Conservation (phyloP, 768 basidiomycete species). For the Sarcodon sp. region DNA sequence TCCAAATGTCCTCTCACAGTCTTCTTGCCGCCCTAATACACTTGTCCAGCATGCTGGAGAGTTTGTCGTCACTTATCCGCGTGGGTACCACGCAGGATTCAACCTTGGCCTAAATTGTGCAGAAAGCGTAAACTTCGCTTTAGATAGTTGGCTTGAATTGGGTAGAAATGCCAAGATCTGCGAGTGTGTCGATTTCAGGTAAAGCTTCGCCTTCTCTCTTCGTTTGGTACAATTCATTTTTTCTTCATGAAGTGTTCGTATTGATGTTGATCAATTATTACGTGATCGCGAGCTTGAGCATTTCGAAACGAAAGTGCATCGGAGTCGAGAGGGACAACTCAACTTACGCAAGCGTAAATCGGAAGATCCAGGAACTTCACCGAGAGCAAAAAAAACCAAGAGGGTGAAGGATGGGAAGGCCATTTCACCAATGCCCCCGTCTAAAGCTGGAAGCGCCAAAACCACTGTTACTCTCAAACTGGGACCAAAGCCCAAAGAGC, state of each 20-base stretch:
- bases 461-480: constrained; percentile 54
- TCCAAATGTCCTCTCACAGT: constrained; percentile 67
- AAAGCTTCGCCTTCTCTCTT: constrained; percentile 3
- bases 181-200: constrained; percentile 67
- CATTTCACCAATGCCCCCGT: constrained; percentile 2
- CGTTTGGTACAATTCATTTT: neutral
- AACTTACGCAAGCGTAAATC: constrained; percentile 26
- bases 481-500: constrained; percentile 44
- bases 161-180: constrained; percentile 74
- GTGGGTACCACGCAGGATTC: constrained; percentile 95
- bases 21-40: constrained; percentile 71
- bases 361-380: constrained; percentile 20
- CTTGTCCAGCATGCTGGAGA: constrained; percentile 92
- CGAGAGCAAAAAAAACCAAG: constrained; percentile 35
- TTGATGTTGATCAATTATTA: constrained; percentile 84
- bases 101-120: constrained; percentile 95
- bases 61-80: constrained; percentile 90
- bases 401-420: constrained; percentile 15
- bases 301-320: constrained; percentile 7
- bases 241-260: constrained; percentile 55
- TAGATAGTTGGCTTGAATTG: constrained; percentile 88
- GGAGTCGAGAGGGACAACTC: constrained; percentile 5
- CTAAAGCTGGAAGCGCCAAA: constrained; percentile 18
- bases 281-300: constrained; percentile 46
- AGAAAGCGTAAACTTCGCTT: constrained; percentile 93